These are phyloP conservation scores for Colletotrichum sp. DNA, from an alignment of 2,329 filamentous ascomycete genomes.

Conservation along the genomic window DNA sequence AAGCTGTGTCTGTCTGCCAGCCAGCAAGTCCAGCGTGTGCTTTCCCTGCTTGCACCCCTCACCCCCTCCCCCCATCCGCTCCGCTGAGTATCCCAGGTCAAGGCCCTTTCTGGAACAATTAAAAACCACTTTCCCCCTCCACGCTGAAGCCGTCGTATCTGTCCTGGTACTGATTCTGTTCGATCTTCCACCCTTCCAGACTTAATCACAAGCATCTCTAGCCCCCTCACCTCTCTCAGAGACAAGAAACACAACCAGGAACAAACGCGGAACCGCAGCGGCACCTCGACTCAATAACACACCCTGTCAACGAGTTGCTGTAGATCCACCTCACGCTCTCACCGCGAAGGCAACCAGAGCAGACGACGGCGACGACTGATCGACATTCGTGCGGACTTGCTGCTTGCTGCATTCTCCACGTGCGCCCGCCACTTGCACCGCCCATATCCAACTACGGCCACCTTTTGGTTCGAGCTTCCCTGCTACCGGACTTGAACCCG, in stretches of 20 bases:
- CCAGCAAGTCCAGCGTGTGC: not conserved
- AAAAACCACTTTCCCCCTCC: constrained; percentile 14
- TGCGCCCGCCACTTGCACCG: not conserved
- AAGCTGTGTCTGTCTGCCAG: not conserved
- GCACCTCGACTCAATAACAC: not conserved
- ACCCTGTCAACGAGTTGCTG: not conserved
- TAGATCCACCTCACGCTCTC: not conserved
- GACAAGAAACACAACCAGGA: not conserved
- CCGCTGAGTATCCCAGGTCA: not conserved
- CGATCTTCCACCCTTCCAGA: not conserved
- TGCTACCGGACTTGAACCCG: not conserved
- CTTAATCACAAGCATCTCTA: not conserved
- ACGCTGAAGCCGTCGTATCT: not conserved
- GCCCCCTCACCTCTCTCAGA: not conserved
- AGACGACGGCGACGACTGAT: constrained; percentile 7
- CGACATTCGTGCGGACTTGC: constrained; percentile 7
- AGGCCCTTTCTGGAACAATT: constrained; percentile 13
- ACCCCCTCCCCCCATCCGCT: not conserved
- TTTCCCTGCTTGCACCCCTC: not conserved
- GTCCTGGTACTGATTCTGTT: not conserved
- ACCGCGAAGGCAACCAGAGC: not conserved
- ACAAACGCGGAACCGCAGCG: not conserved
- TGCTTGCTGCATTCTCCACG: constrained; percentile 13
- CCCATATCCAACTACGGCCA: not conserved
- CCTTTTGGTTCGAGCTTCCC: not conserved